Conservation (phyloP, 805 yeast genomes). For the Saccharomycopsis sp. region DNA sequence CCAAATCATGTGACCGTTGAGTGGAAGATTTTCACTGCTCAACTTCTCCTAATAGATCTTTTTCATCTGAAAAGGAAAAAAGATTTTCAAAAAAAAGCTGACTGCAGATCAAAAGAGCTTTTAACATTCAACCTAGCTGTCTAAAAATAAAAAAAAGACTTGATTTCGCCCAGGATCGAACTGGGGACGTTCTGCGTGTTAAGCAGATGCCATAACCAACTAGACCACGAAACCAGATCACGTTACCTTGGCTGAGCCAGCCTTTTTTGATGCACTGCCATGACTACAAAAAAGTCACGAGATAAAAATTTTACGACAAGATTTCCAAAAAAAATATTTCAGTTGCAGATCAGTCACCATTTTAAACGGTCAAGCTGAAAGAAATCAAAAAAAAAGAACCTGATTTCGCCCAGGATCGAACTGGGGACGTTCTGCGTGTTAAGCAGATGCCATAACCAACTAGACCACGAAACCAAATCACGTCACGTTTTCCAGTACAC, state of each 20-base stretch:
- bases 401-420: constrained; percentile 99
- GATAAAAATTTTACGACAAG: no score
- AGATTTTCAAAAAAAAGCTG: no score
- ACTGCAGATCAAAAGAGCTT: neutral
- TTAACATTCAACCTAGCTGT: neutral
- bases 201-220: constrained; percentile 99
- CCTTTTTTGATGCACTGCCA: no score
- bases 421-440: constrained; percentile 99
- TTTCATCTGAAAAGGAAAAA: no score
- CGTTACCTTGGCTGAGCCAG: neutral
- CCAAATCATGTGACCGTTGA: constrained; percentile 41
- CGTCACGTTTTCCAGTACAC: no score
- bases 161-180: constrained; percentile 99
- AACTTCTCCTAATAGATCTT: no score
- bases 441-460: constrained; percentile 99
- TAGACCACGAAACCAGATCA: constrained; percentile 87
- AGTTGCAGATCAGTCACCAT: no score
- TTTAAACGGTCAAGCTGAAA: no score
- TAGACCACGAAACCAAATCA: constrained; percentile 87
- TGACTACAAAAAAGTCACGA: neutral
- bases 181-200: constrained; percentile 99
- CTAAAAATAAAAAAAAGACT: constrained; percentile 29
- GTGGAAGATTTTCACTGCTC: no score
- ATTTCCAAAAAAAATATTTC: constrained; percentile 24
- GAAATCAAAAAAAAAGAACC: constrained; percentile 30